These are phyloP conservation scores for Cladophialophora immunda DNA, from an alignment of 2,329 filamentous ascomycete species.

Conservation along the genomic window DNA sequence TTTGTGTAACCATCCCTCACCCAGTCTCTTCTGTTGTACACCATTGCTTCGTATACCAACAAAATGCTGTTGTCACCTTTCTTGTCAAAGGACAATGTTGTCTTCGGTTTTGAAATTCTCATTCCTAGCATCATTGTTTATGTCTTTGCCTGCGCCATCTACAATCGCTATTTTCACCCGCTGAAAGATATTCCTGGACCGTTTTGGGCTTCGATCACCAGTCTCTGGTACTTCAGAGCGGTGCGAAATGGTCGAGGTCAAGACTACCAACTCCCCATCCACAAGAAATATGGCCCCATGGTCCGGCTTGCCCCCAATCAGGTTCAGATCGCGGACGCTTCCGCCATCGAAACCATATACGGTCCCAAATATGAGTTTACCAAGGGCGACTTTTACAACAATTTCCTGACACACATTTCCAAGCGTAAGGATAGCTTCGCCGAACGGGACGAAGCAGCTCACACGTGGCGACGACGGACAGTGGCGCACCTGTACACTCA, in stretches of 20 bases:
- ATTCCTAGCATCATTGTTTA: constrained; percentile 17
- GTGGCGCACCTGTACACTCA: constrained; percentile 37
- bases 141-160: constrained; percentile 26
- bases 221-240: constrained; percentile 33
- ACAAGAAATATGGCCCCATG: constrained; percentile 38
- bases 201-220: constrained; percentile 35
- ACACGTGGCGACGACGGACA: constrained; percentile 31
- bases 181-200: constrained; percentile 36
- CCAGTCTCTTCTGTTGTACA: neutral
- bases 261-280: constrained; percentile 31
- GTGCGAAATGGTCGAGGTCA: constrained; percentile 30
- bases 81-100: constrained; percentile 16
- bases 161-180: constrained; percentile 36
- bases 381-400: constrained; percentile 33
- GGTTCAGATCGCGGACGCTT: constrained; percentile 31
- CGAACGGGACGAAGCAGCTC: constrained; percentile 32
- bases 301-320: constrained; percentile 37
- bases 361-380: constrained; percentile 30
- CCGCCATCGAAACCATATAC: constrained; percentile 33
- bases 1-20: constrained; percentile 2
- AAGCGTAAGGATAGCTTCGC: constrained; percentile 30
- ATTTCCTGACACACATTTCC: constrained; percentile 30
- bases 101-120: constrained; percentile 12
- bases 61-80: constrained; percentile 29
- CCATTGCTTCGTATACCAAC: neutral